Conservation (phyloP, 2,329 filamentous ascomycete genomes). For the Phyllosticta citribraziliensis region DNA sequence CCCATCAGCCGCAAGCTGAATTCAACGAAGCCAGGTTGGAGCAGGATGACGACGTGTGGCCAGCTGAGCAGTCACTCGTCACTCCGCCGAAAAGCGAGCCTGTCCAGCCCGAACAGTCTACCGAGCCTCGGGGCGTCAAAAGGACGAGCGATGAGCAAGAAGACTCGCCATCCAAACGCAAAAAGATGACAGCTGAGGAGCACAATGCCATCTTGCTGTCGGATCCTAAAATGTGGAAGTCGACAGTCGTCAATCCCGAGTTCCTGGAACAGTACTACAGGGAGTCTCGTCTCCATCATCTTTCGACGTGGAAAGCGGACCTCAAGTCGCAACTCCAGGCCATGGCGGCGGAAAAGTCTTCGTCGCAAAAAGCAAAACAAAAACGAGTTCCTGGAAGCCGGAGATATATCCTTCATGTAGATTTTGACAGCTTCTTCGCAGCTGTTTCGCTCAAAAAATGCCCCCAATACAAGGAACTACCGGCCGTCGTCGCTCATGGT, state of each 20-base stretch:
- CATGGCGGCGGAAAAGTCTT: conserved; percentile 60
- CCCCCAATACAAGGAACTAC: conserved; percentile 67
- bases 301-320: conserved; percentile 94
- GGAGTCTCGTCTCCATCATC: conserved; percentile 86
- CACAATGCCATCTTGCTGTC: conserved; percentile 79
- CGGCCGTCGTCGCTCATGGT: conserved; percentile 82
- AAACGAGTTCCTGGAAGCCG: conserved; percentile 54
- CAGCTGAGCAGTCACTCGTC: conserved; percentile 9
- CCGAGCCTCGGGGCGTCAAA: neutral
- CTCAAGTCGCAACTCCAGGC: conserved; percentile 81
- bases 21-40: neutral
- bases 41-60: conserved; percentile 8
- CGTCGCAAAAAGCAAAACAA: conserved; percentile 39
- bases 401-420: conserved; percentile 85
- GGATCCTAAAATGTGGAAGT: conserved; percentile 77
- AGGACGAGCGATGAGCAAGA: neutral
- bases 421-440: conserved; percentile 98
- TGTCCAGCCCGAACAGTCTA: neutral
- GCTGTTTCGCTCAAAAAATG: conserved; percentile 75
- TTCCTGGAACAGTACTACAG: conserved; percentile 93
- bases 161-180: conserved; percentile 20
- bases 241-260: conserved; percentile 83
- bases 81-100: conserved; percentile 25
- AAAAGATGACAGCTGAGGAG: conserved; percentile 70
- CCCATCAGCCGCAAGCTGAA: conserved; percentile 22